Evolutionary conservation across 2,329 filamentous ascomycete species (phyloP).

Genomic region (Aspergillus pseudotamarii): DNA sequence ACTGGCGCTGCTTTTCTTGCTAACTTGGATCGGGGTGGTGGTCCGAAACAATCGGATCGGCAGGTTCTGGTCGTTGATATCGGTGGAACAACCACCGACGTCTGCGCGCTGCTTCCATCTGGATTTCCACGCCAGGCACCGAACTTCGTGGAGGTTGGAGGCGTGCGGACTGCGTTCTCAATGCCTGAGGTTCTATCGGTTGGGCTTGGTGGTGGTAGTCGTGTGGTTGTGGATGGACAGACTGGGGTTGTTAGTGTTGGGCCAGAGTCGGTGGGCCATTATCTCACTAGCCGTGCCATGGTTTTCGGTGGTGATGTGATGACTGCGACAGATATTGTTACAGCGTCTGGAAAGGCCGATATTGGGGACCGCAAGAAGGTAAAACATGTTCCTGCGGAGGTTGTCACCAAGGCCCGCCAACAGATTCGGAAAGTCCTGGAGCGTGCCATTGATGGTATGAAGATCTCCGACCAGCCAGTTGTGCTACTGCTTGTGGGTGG

Average conservation of each 20-base stretch:
- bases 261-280: slow-evolving; percentile 65
- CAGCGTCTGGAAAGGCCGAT: slow-evolving; percentile 23
- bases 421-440: background rate
- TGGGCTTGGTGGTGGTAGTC: background rate
- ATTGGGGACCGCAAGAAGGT: background rate
- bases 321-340: slow-evolving; percentile 63
- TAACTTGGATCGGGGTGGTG: slow-evolving; percentile 9
- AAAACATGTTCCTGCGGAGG: background rate
- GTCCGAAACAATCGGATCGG: background rate
- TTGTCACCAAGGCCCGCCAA: background rate
- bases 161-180: background rate
- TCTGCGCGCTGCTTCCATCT: slow-evolving; percentile 62
- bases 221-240: background rate
- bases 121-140: slow-evolving; percentile 55
- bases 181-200: background rate
- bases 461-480: background rate
- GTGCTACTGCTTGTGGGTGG: slow-evolving; percentile 64
- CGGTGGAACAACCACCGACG: slow-evolving; percentile 68
- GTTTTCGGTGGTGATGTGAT: slow-evolving; percentile 60
- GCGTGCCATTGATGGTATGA: background rate
- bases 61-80: slow-evolving; percentile 62
- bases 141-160: background rate
- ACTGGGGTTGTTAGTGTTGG: slow-evolving; percentile 50
- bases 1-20: slow-evolving; percentile 50
- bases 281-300: slow-evolving; percentile 56